Percentiles rank a stretch among this genome's conserved stretches.
These are phyloP conservation scores for Pyrenophora teres DNA, from an alignment of 2,329 filamentous ascomycete genomes.

Conservation along the genomic window DNA sequence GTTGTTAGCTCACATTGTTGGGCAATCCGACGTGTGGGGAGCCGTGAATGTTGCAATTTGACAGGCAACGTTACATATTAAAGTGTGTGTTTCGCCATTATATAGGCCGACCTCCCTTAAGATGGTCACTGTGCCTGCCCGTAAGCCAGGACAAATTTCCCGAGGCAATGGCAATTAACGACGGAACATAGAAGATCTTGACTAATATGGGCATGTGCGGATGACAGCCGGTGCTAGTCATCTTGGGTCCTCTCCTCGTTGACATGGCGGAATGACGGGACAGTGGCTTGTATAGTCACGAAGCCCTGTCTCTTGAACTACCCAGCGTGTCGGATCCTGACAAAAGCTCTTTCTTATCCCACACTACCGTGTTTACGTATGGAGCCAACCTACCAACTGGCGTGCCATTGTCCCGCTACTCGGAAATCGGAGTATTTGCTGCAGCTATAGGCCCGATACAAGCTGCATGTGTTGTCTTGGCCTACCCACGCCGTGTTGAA, in stretches of 20 bases:
- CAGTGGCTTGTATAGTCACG: not conserved
- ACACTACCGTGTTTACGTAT: not conserved
- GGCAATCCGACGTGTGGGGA: too few relatives aligned
- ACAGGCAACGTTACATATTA: too few relatives aligned
- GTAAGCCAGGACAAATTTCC: too few relatives aligned
- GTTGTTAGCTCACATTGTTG: not conserved
- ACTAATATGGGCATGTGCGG: not conserved
- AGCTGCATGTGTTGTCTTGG: slow-evolving; percentile 2
- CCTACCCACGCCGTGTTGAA: not conserved
- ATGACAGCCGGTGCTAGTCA: slow-evolving; percentile 1
- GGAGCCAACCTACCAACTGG: not conserved
- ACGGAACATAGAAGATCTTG: too few relatives aligned
- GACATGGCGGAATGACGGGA: not conserved
- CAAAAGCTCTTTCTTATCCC: not conserved
- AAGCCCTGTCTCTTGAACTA: not conserved
- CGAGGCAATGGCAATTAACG: too few relatives aligned
- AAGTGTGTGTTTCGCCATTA: too few relatives aligned
- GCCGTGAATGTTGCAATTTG: too few relatives aligned
- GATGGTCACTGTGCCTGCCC: too few relatives aligned
- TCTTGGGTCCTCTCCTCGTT: not conserved
- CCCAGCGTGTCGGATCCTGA: not conserved
- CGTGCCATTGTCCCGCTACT: not conserved
- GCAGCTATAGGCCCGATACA: slow-evolving; percentile 1
- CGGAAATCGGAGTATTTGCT: not conserved
- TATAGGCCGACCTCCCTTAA: too few relatives aligned